phyloP scores from a whole-genome alignment of 306 rosid genomes.

The Quercus alba region DNA sequence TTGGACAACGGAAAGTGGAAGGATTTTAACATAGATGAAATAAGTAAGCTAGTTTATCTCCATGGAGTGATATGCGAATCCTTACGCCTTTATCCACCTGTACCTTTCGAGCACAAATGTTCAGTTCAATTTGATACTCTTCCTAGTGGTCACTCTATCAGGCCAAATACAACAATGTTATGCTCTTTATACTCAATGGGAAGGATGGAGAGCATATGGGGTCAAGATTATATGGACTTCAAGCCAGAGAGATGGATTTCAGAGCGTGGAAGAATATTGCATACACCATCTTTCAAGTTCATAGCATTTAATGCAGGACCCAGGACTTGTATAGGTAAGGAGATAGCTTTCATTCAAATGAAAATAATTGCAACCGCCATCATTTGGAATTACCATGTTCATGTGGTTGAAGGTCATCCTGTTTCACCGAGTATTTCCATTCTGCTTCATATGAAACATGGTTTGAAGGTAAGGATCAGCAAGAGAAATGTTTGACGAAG shows the following conservation, averaged over 20 bases:
- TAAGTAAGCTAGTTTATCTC: constrained; percentile 20
- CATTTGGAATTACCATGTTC: constrained; percentile 21
- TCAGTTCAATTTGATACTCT: constrained; percentile 12
- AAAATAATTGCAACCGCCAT: constrained; percentile 24
- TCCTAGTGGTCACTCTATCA: constrained; percentile 33
- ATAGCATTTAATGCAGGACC: constrained; percentile 32
- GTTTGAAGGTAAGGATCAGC: constrained; percentile 37
- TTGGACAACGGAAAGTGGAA: background rate
- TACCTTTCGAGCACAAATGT: constrained; percentile 22
- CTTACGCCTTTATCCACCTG: constrained; percentile 29
- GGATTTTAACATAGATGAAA: background rate
- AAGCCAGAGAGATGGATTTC: constrained; percentile 48
- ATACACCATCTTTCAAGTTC: constrained; percentile 31
- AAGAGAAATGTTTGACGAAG: background rate
- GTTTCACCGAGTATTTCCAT: constrained; percentile 25
- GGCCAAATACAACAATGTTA: background rate
- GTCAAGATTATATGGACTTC: constrained; percentile 29
- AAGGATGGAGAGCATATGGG: constrained; percentile 35
- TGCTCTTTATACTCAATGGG: constrained; percentile 27
- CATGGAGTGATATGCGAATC: constrained; percentile 32
- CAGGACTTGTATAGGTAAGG: constrained; percentile 32
- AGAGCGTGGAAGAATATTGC: constrained; percentile 1
- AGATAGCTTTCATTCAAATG: constrained; percentile 15
- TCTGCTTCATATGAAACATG: constrained; percentile 43
- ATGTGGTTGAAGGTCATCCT: constrained; percentile 21